phyloP scores from a whole-genome alignment of 352 stramenopile species.

The Pythium dissotocum region DNA sequence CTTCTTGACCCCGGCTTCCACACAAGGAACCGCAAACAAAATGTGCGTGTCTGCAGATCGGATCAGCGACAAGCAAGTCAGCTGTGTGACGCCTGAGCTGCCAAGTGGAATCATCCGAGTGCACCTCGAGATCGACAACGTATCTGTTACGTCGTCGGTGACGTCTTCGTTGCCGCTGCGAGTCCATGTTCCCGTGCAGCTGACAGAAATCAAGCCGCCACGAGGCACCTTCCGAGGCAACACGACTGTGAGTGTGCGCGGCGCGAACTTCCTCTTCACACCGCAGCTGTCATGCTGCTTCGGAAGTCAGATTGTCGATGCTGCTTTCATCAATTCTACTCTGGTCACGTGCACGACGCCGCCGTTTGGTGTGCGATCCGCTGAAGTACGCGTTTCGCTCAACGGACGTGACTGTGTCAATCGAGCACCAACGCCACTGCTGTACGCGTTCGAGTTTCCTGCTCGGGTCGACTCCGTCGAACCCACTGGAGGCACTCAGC shows the following conservation, averaged over 20 bases:
- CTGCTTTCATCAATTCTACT: constrained; percentile 68
- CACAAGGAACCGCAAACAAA: neutral
- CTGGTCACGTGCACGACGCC: constrained; percentile 56
- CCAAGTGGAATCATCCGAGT: constrained; percentile 14
- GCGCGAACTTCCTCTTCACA: constrained; percentile 54
- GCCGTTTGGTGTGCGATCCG: constrained; percentile 22
- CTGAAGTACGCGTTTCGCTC: constrained; percentile 44
- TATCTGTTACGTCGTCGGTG: neutral
- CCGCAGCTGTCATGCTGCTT: constrained; percentile 71
- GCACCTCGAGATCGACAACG: constrained; percentile 25
- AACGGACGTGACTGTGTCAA: constrained; percentile 68
- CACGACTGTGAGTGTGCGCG: constrained; percentile 43
- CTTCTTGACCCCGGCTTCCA: constrained; percentile 31
- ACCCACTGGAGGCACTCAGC: constrained; percentile 38
- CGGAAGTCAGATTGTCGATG: constrained; percentile 40
- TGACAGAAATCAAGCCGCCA: constrained; percentile 27
- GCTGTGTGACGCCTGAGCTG: constrained; percentile 30
- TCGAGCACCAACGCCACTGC: constrained; percentile 20
- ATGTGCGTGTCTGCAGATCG: constrained; percentile 11
- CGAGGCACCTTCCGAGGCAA: constrained; percentile 39
- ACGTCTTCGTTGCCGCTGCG: constrained; percentile 2
- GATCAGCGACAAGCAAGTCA: constrained; percentile 22
- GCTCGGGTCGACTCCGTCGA: constrained; percentile 33
- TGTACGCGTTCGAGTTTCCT: constrained; percentile 46
- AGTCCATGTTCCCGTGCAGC: constrained; percentile 23